Conservation (phyloP, 768 basidiomycete species). For the Mycena sanguinolenta region DNA sequence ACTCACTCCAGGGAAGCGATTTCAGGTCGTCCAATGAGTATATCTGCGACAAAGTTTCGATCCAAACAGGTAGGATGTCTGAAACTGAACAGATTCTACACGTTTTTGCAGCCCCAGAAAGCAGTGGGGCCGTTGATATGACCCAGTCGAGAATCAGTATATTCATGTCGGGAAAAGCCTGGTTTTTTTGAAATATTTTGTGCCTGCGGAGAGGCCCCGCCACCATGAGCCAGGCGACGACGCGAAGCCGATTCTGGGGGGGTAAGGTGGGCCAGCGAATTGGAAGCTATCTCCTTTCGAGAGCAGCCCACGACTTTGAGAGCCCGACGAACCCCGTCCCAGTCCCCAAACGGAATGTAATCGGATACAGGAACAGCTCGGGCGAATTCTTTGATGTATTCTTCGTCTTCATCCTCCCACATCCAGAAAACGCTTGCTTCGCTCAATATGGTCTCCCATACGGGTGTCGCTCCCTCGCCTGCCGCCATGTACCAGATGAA, state of each 20-base stretch:
- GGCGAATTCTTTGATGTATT: not conserved
- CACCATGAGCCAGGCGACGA: slow-evolving; percentile 18
- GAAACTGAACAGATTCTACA: slow-evolving; percentile 3
- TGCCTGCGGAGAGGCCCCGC: not conserved
- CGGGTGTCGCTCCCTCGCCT: too few relatives aligned
- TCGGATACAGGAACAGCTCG: too few relatives aligned
- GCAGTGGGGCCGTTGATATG: not conserved
- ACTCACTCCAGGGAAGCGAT: too few relatives aligned
- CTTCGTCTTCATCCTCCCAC: slow-evolving; percentile 22
- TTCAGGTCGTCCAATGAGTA: slow-evolving; percentile 1
- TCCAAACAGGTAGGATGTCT: slow-evolving; percentile 2
- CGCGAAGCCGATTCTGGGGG: slow-evolving; percentile 2
- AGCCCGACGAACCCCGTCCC: not conserved
- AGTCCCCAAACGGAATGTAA: not conserved
- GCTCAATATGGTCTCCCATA: too few relatives aligned
- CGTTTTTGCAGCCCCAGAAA: not conserved
- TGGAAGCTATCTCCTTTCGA: not conserved
- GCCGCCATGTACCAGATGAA: too few relatives aligned
- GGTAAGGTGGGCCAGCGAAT: not conserved
- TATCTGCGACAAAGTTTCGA: slow-evolving; percentile 13
- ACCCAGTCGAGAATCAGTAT: not conserved
- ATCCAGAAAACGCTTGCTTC: too few relatives aligned
- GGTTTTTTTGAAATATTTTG: not conserved
- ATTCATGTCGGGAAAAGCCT: too few relatives aligned
- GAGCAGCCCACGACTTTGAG: not conserved